phyloP scores from a whole-genome alignment of 306 rosid species.

The Quercus berberidifolia region DNA sequence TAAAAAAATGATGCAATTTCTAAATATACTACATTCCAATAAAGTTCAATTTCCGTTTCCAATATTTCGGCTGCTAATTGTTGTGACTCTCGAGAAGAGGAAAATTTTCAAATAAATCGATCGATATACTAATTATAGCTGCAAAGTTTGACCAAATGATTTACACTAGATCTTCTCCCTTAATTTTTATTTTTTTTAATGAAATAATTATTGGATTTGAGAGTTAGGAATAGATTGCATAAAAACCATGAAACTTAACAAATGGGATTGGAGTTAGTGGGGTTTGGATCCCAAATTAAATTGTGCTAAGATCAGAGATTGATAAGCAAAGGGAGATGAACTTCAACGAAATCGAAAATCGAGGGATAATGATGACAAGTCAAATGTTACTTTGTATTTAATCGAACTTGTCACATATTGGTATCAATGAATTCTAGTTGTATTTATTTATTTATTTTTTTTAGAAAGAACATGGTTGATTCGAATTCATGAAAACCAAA shows the following conservation, averaged over 20 bases:
- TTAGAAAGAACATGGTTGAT: neutral
- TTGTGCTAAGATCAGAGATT: neutral
- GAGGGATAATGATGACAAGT: neutral
- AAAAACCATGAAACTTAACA: neutral
- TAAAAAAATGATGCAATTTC: too few relatives aligned
- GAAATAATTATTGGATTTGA: neutral
- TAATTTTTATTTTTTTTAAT: neutral
- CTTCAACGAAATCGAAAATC: conserved; percentile 1
- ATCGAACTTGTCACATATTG: neutral
- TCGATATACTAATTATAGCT: neutral
- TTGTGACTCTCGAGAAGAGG: neutral
- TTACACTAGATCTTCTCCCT: neutral
- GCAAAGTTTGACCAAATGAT: neutral
- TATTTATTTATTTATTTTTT: neutral
- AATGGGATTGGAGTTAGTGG: neutral
- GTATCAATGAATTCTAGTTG: neutral
- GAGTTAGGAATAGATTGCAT: neutral
- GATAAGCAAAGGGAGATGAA: conserved; percentile 11
- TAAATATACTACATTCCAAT: too few relatives aligned
- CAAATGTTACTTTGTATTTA: conserved; percentile 9
- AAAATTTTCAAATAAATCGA: neutral
- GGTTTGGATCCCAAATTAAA: neutral
- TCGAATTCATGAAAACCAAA: conserved; percentile 4
- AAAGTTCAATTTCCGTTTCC: neutral
- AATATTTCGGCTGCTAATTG: conserved; percentile 8